Conservation (phyloP, 257 asterid species). For the Przewalskia tangutica region DNA sequence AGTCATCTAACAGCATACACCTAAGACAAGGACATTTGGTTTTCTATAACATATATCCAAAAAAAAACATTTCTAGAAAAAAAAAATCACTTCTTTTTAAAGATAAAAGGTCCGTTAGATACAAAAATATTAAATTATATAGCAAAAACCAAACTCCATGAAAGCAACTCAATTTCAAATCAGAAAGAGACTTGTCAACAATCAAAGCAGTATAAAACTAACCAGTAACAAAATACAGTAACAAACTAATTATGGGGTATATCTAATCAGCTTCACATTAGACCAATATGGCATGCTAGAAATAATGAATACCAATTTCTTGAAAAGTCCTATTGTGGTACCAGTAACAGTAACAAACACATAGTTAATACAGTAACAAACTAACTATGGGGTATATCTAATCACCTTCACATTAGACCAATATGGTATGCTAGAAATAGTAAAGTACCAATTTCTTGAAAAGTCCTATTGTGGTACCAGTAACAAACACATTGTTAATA, state of each 20-base stretch:
- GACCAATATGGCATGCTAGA: background rate
- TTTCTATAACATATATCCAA: slow-evolving; percentile 1
- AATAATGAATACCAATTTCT: slow-evolving; percentile 16
- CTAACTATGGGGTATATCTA: slow-evolving; percentile 5
- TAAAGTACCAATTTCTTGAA: slow-evolving; percentile 15
- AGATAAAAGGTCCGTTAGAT: slow-evolving; percentile 13
- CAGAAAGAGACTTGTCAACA: slow-evolving; percentile 43
- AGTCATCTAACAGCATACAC: slow-evolving; percentile 24
- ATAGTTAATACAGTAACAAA: slow-evolving; percentile 6
- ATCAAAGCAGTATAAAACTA: background rate
- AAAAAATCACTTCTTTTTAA: background rate
- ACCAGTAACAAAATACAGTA: slow-evolving; percentile 1
- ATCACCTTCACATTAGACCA: background rate
- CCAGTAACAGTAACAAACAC: background rate
- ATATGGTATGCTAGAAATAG: slow-evolving; percentile 7
- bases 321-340: background rate
- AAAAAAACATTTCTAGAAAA: background rate
- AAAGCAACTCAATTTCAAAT: slow-evolving; percentile 39
- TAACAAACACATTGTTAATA: slow-evolving; percentile 5
- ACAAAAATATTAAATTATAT: background rate
- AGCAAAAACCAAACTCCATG: slow-evolving; percentile 30
- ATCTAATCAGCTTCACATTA: slow-evolving; percentile 3
- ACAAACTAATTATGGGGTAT: slow-evolving; percentile 5
- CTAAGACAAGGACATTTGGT: slow-evolving; percentile 17
- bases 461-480: background rate